These are phyloP conservation scores for Ophiostoma angusticollis DNA, from an alignment of 2,329 filamentous ascomycete species.

Conservation along the genomic window DNA sequence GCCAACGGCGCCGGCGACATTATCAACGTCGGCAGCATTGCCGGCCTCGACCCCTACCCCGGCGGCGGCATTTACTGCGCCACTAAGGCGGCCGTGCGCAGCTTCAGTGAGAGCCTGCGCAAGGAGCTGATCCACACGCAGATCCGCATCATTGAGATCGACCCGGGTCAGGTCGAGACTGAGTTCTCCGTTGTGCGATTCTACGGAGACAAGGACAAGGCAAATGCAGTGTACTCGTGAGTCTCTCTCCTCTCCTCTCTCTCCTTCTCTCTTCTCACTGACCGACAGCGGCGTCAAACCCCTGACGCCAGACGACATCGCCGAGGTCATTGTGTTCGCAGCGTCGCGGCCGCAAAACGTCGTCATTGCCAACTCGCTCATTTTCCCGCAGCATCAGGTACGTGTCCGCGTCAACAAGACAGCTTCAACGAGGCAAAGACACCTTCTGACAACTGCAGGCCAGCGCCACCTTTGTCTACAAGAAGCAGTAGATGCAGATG, in stretches of 20 bases:
- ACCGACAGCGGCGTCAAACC: constrained; percentile 56
- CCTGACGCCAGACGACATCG: constrained; percentile 79
- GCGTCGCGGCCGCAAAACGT: constrained; percentile 80
- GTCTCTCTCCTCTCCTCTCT: constrained; percentile 18
- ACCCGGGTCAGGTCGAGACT: constrained; percentile 88
- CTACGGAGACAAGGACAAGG: constrained; percentile 77
- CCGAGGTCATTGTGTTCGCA: constrained; percentile 78
- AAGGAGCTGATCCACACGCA: constrained; percentile 71
- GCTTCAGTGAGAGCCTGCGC: constrained; percentile 70
- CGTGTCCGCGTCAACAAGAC: too few species aligned
- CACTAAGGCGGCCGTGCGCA: constrained; percentile 77
- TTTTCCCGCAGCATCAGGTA: constrained; percentile 81
- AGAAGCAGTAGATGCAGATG: constrained; percentile 5
- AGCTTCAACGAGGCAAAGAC: too few species aligned
- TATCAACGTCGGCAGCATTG: constrained; percentile 87
- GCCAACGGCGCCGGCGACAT: constrained; percentile 81
- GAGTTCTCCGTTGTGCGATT: constrained; percentile 86
- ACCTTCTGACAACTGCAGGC: too few species aligned
- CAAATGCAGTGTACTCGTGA: constrained; percentile 77
- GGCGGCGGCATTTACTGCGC: constrained; percentile 89
- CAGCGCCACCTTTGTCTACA: constrained; percentile 3
- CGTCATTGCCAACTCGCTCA: constrained; percentile 72
- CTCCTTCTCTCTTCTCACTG: not conserved
- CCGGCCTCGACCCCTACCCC: constrained; percentile 74
- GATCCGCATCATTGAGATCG: constrained; percentile 76